These are phyloP conservation scores for Saturnispora silvae DNA, from an alignment of 805 yeast genomes.

Conservation along the genomic window DNA sequence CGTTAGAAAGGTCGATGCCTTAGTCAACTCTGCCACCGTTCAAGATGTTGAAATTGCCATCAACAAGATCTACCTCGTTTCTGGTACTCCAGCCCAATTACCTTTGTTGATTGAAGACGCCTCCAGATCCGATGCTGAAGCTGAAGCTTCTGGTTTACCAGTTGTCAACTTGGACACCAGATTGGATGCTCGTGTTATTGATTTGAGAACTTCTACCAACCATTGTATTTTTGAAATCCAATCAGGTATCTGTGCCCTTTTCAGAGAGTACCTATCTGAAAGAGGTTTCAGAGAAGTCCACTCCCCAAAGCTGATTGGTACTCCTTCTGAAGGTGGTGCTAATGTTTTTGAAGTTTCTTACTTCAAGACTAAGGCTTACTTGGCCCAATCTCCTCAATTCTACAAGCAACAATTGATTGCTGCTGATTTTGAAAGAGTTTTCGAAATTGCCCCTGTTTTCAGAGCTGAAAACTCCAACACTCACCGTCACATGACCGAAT, in stretches of 20 bases:
- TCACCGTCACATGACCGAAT: constrained; percentile 98
- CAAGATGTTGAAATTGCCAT: constrained; percentile 83
- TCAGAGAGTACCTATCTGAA: constrained; percentile 72
- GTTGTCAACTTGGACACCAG: constrained; percentile 94
- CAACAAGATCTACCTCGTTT: constrained; percentile 60
- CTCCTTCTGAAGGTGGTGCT: constrained; percentile 97
- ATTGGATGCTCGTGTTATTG: constrained; percentile 90
- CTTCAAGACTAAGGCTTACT: constrained; percentile 84
- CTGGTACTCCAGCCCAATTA: constrained; percentile 83
- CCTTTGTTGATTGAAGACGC: constrained; percentile 97
- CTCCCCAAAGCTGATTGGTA: constrained; percentile 90
- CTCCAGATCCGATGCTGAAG: constrained; percentile 86
- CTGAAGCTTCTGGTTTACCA: constrained; percentile 84
- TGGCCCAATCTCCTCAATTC: constrained; percentile 97
- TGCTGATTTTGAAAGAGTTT: constrained; percentile 93
- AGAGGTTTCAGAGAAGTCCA: constrained; percentile 82
- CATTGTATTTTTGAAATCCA: constrained; percentile 95
- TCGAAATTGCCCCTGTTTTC: constrained; percentile 95
- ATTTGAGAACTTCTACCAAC: constrained; percentile 91
- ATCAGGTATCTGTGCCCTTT: constrained; percentile 77
- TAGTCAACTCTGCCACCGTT: constrained; percentile 81
- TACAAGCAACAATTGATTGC: constrained; percentile 97
- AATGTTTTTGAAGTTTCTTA: constrained; percentile 90
- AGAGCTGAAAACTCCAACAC: constrained; percentile 99
- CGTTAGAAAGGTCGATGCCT: constrained; percentile 75